Conservation (phyloP, 768 basidiomycete genomes). For the Auricularia sp. region DNA sequence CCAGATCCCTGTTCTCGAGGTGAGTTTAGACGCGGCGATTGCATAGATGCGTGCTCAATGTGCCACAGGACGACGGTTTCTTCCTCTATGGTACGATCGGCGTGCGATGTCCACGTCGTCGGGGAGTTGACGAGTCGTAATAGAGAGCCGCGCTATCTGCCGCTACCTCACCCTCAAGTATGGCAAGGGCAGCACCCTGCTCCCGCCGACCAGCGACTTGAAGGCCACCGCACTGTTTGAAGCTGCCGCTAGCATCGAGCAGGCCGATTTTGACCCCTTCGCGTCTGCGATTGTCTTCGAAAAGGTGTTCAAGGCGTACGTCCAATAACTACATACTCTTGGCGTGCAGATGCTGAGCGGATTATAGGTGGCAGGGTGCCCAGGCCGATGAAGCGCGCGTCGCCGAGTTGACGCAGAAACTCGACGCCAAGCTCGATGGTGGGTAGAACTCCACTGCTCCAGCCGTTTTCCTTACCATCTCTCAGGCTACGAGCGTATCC, state of each 20-base stretch:
- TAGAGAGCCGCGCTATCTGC: constrained; percentile 48
- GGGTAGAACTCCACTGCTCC: not conserved
- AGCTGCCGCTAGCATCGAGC: constrained; percentile 40
- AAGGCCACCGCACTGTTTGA: constrained; percentile 37
- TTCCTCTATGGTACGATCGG: constrained; percentile 29
- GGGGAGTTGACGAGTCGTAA: not conserved
- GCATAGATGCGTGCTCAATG: not conserved
- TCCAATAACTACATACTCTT: not conserved
- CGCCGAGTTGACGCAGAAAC: constrained; percentile 8
- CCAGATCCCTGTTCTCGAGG: constrained; percentile 45
- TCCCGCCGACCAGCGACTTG: constrained; percentile 31
- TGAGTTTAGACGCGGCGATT: not conserved
- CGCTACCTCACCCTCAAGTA: constrained; percentile 52
- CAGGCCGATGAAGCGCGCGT: constrained; percentile 3
- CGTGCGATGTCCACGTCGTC: not conserved
- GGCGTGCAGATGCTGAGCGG: not conserved
- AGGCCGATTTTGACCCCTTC: constrained; percentile 40
- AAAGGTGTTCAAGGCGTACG: constrained; percentile 35
- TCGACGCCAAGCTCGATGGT: constrained; percentile 34
- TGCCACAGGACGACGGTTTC: constrained; percentile 42
- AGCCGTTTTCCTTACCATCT: not conserved
- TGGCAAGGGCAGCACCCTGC: constrained; percentile 31
- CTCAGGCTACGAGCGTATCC: constrained; percentile 38
- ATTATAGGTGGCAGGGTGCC: not conserved
- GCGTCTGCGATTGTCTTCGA: constrained; percentile 35